Evolutionary conservation across 352 stramenopile genomes (phyloP).

Genomic region (Globisporangium megalacanthum): DNA sequence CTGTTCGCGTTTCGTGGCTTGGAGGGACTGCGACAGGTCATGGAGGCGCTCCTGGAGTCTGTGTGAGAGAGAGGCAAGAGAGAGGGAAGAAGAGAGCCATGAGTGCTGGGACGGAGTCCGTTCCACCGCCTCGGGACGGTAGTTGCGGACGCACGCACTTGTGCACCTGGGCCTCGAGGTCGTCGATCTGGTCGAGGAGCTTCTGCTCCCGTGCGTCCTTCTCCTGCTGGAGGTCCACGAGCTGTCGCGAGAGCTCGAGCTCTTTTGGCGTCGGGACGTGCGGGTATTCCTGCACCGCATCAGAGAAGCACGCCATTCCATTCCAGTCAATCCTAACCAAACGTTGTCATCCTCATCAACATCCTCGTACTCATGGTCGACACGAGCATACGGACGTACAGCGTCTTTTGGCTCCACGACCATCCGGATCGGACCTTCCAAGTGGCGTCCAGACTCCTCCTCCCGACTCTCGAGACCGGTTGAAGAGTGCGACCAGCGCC

Average conservation of each 20-base stretch:
- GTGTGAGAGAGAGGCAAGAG: not conserved
- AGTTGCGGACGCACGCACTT: conserved; percentile 25
- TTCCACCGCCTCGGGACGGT: not conserved
- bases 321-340: not conserved
- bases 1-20: conserved; percentile 58
- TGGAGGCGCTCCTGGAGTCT: conserved; percentile 56
- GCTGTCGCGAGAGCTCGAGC: conserved; percentile 57
- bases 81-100: not conserved
- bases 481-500: too few species aligned
- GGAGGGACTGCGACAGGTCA: conserved; percentile 44
- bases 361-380: too few species aligned
- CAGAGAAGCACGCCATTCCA: not conserved
- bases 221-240: conserved; percentile 61
- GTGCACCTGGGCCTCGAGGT: conserved; percentile 65
- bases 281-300: conserved; percentile 47
- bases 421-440: not conserved
- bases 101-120: not conserved
- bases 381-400: not conserved
- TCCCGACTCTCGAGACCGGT: too few species aligned
- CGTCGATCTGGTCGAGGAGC: conserved; percentile 49
- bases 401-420: conserved; percentile 9
- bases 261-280: conserved; percentile 70
- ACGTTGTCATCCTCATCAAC: not conserved
- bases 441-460: too few species aligned
- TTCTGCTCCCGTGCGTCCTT: conserved; percentile 59